Base-by-base conservation (phyloP, 345 rosid species). In the Pistacia atlantica region DNA sequence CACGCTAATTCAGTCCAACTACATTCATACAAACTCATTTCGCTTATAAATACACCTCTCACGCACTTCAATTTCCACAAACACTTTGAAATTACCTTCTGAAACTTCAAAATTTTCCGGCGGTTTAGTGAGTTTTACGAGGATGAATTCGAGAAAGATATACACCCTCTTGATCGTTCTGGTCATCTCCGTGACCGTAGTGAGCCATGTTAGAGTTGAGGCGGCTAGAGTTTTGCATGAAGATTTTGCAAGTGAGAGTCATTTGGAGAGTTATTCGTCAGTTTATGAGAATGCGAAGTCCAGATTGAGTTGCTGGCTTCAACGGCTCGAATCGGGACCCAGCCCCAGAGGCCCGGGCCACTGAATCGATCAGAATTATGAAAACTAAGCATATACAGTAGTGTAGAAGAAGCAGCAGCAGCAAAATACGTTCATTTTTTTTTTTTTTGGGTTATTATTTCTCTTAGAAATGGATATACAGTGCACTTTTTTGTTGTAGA, bases 141-240 rank as follows among this genome's bases (percentile, higher is more conserved):
- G 25, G 11, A 81, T 77, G 86, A 51, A 59, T 64, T 79, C 62
- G 52, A 54, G 57, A 37, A 86, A 73, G 8, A 1, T 64, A 7
- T 60, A 62, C 11, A 59, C 69, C 58, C 37, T 85, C 70, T 20
- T 83, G 73, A 22, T 81, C 25, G 58, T 83, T 31, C 74, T 81
- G 10, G 74, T 83, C 17, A 12, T 87, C 48, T 81, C 71, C 1
- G 37, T 71, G n/a, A 78, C 74, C 9, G 12, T 83, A 35, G 9
- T 80, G 38, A 85, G 84, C 67, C 73, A 73, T 4, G 45, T 69
- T 25, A 12, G 49, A 0, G 89, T 82, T 0, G 87, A 86, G 76
- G 92, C 86, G 0, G 37, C 78, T 0, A 77, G 89, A 63, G 84
- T 76, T 42, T 61, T 87, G 52, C 70, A 76, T 14, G 86, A 82